Evolutionary conservation across 2,329 filamentous ascomycete genomes (phyloP).

Genomic region (Colletotrichum siamense): DNA sequence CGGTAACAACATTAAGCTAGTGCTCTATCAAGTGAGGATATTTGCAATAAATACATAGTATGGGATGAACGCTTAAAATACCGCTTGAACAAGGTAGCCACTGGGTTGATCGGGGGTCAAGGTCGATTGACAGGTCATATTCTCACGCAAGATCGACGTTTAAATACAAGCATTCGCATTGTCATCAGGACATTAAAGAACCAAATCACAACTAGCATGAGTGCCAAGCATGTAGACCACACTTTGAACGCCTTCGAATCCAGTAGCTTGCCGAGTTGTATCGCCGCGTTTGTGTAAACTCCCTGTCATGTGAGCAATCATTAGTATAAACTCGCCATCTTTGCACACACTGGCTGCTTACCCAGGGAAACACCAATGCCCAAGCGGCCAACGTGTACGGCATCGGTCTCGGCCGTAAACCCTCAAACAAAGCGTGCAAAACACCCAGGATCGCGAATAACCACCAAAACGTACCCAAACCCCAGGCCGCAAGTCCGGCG

Average conservation of each 20-base stretch:
- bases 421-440: conserved; percentile 19
- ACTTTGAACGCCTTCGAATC: conserved; percentile 41
- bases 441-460: conserved; percentile 41
- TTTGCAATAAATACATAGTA: background rate
- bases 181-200: background rate
- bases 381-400: conserved; percentile 36
- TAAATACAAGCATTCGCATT: background rate
- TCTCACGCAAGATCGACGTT: background rate
- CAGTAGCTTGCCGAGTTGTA: conserved; percentile 41
- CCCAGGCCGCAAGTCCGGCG: conserved; percentile 41
- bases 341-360: conserved; percentile 20
- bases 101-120: accelerated
- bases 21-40: background rate
- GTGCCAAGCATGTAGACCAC: conserved; percentile 38
- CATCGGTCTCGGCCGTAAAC: conserved; percentile 23
- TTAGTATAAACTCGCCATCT: background rate
- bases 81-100: background rate
- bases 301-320: conserved; percentile 28
- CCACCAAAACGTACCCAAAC: conserved; percentile 46
- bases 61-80: background rate
- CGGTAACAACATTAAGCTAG: background rate
- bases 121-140: background rate
- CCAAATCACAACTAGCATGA: conserved; percentile 39
- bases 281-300: conserved; percentile 41
- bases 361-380: conserved; percentile 44